Evolutionary conservation across 805 yeast species (phyloP), one percentile per base, ranked within the genome.

Genomic region (Ogataea kodamae): DNA sequence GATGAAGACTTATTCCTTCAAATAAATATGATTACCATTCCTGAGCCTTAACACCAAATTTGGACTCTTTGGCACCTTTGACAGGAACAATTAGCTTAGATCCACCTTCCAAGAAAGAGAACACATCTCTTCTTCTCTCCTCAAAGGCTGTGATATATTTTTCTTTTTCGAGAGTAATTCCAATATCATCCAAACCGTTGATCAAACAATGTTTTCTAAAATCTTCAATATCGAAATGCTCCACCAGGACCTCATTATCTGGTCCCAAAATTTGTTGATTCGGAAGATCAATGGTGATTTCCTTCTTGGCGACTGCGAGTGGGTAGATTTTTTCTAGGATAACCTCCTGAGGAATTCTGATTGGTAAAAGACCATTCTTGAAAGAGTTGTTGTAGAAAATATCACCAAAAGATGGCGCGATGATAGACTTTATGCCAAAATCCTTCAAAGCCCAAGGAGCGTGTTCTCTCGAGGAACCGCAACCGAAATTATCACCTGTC

Each of bases 371-470:
- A 28, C 96, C 96, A 64, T 92, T 92, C 70, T 92, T 92, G 71
- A 85, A 85, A 35, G 97, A 89, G 71, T 92, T 92, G 70, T 85
- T 92, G 77, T 86, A 89, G 72, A 92, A 92, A 52, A 92, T 92
- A 65, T 92, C 98, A 61, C 97, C 98, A 51, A 90, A 92, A 1
- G 97, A 88, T 38, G 97, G 98, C 5, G 97, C 97, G 61, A 92
- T 89, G 55, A 92, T 84, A 45, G 90, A 81, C 62, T 84, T 81
- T 62, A 92, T 88, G 63, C 98, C 98, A 55, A 92, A 92, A 65
- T 92, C 98, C 54, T 88, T 89, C 48, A 92, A 73, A 2, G 98
- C 97, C 98, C 98, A 92, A 39, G 98, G 97, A 20, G 98, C 98
- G 56, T 92, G 98, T 64, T 92, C 98, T 74, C 98, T 86, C 2